A percentile compares a stretch with the other conserved stretches of the same genome.
These are phyloP conservation scores for Crassisporium funariophilum DNA, from an alignment of 768 basidiomycete genomes.

Conservation along the genomic window DNA sequence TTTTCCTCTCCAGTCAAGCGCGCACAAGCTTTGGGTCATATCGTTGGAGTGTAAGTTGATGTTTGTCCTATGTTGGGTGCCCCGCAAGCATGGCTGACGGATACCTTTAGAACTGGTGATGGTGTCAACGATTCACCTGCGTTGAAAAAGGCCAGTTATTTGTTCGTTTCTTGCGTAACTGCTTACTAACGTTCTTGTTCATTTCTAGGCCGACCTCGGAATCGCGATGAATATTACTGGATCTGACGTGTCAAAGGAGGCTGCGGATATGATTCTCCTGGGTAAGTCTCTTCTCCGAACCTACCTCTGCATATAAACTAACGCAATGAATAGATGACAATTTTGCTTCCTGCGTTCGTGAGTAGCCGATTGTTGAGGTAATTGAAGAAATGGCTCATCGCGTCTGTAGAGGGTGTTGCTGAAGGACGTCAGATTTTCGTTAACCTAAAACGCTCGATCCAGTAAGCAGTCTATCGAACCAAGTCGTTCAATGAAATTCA, in stretches of 20 bases:
- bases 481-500: background rate
- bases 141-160: slow-evolving; percentile 51
- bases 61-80: background rate
- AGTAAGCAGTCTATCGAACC: slow-evolving; percentile 37
- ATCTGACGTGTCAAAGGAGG: slow-evolving; percentile 74
- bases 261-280: slow-evolving; percentile 73
- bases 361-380: slow-evolving; percentile 30
- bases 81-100: slow-evolving; percentile 2
- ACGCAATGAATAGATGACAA: slow-evolving; percentile 53
- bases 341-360: slow-evolving; percentile 71
- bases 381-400: background rate
- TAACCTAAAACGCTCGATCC: slow-evolving; percentile 71
- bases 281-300: slow-evolving; percentile 34
- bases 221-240: slow-evolving; percentile 79
- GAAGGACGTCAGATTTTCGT: slow-evolving; percentile 73
- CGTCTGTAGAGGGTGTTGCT: slow-evolving; percentile 56
- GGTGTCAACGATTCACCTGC: slow-evolving; percentile 76
- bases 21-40: slow-evolving; percentile 70
- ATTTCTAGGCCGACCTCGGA: slow-evolving; percentile 61
- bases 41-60: slow-evolving; percentile 65
- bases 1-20: slow-evolving; percentile 52
- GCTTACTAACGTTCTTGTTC: background rate
- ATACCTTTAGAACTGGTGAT: slow-evolving; percentile 57
- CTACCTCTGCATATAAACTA: background rate
- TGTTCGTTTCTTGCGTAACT: background rate